phyloP scores from a whole-genome alignment of 2,329 filamentous ascomycete genomes.

The Dissoconium aciculare region DNA sequence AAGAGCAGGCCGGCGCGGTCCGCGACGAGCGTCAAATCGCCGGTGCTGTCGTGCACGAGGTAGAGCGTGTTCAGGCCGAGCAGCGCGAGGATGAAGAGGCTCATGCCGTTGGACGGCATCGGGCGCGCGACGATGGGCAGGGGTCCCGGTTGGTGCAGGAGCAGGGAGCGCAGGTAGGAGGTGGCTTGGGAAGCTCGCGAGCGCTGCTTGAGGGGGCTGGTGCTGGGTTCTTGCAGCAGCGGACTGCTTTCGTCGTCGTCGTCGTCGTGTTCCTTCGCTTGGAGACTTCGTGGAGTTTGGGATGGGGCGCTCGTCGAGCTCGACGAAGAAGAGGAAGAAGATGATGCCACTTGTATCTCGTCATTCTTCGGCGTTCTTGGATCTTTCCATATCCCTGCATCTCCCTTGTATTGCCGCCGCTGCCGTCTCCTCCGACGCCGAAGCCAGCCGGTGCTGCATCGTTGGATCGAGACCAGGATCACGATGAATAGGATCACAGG shows the following conservation, averaged over 20 bases:
- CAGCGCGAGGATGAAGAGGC: constrained; percentile 38
- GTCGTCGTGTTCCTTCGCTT: too few species aligned
- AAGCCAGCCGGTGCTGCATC: constrained; percentile 23
- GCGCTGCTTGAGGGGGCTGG: neutral
- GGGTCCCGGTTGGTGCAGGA: constrained; percentile 44
- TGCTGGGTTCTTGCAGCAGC: constrained; percentile 16
- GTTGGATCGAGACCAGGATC: constrained; percentile 23
- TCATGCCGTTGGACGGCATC: constrained; percentile 43
- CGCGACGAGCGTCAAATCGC: constrained; percentile 41
- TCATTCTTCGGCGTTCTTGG: constrained; percentile 4
- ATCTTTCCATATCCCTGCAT: too few species aligned
- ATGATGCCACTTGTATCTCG: constrained; percentile 3
- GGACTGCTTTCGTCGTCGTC: constrained; percentile 20
- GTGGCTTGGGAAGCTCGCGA: constrained; percentile 3
- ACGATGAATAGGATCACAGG: constrained; percentile 25
- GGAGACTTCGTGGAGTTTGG: neutral
- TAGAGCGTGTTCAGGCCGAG: constrained; percentile 44
- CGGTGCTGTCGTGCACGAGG: constrained; percentile 36
- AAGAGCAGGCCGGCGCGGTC: constrained; percentile 43
- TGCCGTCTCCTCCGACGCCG: constrained; percentile 6
- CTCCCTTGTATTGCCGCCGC: constrained; percentile 3
- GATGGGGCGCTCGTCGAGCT: constrained; percentile 1
- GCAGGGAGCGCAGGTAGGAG: constrained; percentile 10
- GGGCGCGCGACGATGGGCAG: constrained; percentile 43
- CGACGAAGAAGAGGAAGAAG: neutral